A percentile compares a stretch with the other conserved stretches of the same genome.
Evolutionary conservation across 106 monocot species (phyloP).

Genomic region (Dendrobium chrysotoxum): DNA sequence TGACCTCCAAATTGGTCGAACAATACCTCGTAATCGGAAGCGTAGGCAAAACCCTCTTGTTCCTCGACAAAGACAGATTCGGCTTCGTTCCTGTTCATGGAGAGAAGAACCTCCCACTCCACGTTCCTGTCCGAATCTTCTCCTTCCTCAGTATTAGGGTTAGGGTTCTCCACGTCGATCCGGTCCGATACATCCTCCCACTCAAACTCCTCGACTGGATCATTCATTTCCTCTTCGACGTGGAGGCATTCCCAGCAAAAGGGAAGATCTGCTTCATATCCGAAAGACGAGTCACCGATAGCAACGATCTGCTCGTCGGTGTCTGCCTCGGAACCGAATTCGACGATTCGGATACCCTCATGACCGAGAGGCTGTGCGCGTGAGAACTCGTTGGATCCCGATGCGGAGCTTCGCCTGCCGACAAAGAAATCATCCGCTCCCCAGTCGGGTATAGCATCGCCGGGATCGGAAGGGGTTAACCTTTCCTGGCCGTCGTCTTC

Average conservation of each 20-base stretch:
- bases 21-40: constrained; percentile 39
- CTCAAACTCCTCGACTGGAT: constrained; percentile 50
- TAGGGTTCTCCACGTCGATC: neutral
- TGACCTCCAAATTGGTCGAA: constrained; percentile 65
- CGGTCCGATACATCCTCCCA: constrained; percentile 74
- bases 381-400: constrained; percentile 24
- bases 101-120: constrained; percentile 31
- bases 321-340: constrained; percentile 35
- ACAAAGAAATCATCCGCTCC: constrained; percentile 25
- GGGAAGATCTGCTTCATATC: constrained; percentile 9
- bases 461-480: neutral
- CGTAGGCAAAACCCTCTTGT: constrained; percentile 55
- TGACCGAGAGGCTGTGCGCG: constrained; percentile 12
- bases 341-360: constrained; percentile 20
- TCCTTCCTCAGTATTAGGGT: neutral
- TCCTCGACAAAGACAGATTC: constrained; percentile 37
- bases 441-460: constrained; percentile 11
- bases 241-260: constrained; percentile 60
- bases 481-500: neutral
- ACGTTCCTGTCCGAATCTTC: constrained; percentile 21
- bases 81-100: neutral
- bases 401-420: constrained; percentile 12
- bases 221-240: constrained; percentile 34
- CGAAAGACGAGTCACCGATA: constrained; percentile 5
- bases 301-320: constrained; percentile 39